phyloP scores from a whole-genome alignment of 768 basidiomycete genomes.

The Termitomyces sp. region DNA sequence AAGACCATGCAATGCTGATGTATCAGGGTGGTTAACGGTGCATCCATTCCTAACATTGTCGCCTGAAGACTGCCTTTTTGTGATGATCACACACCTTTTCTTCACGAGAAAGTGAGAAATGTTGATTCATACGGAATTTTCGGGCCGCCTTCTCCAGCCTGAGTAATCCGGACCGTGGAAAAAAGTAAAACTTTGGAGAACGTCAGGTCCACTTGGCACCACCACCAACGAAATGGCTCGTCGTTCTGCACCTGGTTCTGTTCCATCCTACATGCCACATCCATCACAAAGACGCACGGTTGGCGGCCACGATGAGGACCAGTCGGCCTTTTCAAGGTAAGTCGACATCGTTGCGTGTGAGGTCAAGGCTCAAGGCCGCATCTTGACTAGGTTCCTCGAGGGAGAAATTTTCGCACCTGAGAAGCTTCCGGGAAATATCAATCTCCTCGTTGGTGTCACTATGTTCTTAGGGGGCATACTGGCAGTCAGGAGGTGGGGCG shows the following conservation, averaged over 20 bases:
- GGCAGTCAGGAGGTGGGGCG: conserved; percentile 74
- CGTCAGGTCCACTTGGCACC: conserved; percentile 5
- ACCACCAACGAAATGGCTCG: conserved; percentile 54
- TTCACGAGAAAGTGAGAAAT: not conserved
- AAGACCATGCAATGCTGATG: too few species aligned
- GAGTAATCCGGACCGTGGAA: conserved; percentile 13
- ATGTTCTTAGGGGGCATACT: conserved; percentile 72
- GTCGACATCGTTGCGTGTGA: not conserved
- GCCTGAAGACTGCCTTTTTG: too few species aligned
- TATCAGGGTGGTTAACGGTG: too few species aligned
- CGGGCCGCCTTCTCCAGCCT: not conserved
- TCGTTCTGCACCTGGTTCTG: conserved; percentile 51
- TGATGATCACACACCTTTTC: too few species aligned
- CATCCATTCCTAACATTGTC: too few species aligned
- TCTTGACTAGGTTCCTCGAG: conserved; percentile 39
- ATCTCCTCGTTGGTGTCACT: conserved; percentile 58
- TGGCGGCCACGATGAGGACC: conserved; percentile 68
- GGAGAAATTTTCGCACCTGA: conserved; percentile 71
- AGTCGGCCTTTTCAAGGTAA: conserved; percentile 54
- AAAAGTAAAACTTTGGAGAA: conserved; percentile 12
- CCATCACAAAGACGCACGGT: conserved; percentile 35
- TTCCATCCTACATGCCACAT: conserved; percentile 53
- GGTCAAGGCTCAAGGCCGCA: not conserved
- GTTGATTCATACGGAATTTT: not conserved
- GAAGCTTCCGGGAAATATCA: conserved; percentile 72